Evolutionary conservation across 179 eudicot genomes (phyloP).

Genomic region (Spinacia oleracea): DNA sequence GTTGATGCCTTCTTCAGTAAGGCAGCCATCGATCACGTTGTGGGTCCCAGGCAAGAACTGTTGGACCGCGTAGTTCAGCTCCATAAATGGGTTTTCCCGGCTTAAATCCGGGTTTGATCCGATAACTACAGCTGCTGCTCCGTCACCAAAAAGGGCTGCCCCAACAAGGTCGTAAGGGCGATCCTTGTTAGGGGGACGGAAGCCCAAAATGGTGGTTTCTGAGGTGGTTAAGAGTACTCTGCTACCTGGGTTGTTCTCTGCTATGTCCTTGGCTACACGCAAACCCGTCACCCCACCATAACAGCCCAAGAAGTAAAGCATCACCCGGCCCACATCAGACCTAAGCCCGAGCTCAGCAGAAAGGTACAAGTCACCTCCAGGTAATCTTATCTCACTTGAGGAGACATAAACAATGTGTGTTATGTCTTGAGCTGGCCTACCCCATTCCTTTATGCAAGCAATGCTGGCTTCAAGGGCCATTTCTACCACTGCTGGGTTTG

Average conservation of each 20-base stretch:
- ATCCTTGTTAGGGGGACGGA: slow-evolving; percentile 74
- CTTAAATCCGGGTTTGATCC: slow-evolving; percentile 53
- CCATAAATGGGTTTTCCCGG: slow-evolving; percentile 65
- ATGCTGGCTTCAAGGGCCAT: slow-evolving; percentile 80
- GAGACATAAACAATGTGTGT: slow-evolving; percentile 89
- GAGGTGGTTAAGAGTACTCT: slow-evolving; percentile 73
- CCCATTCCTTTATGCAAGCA: slow-evolving; percentile 77
- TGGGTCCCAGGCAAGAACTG: slow-evolving; percentile 78
- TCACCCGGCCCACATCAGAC: slow-evolving; percentile 68
- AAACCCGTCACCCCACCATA: slow-evolving; percentile 89
- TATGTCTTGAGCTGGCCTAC: slow-evolving; percentile 57
- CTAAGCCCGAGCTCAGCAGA: slow-evolving; percentile 65
- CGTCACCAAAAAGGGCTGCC: slow-evolving; percentile 88
- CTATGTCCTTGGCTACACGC: slow-evolving; percentile 85
- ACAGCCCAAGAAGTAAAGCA: slow-evolving; percentile 92
- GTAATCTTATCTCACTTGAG: slow-evolving; percentile 77
- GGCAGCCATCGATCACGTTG: slow-evolving; percentile 60
- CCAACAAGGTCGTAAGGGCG: slow-evolving; percentile 92
- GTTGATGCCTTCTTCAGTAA: slow-evolving; percentile 84
- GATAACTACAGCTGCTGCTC: slow-evolving; percentile 72
- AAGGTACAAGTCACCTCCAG: slow-evolving; percentile 83
- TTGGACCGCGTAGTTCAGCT: slow-evolving; percentile 68
- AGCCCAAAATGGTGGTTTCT: slow-evolving; percentile 85
- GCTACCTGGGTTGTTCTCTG: slow-evolving; percentile 87
- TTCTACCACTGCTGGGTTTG: slow-evolving; percentile 81